Evolutionary conservation across 768 basidiomycete genomes (phyloP).

Genomic region (Xerocomellus amylosporus): DNA sequence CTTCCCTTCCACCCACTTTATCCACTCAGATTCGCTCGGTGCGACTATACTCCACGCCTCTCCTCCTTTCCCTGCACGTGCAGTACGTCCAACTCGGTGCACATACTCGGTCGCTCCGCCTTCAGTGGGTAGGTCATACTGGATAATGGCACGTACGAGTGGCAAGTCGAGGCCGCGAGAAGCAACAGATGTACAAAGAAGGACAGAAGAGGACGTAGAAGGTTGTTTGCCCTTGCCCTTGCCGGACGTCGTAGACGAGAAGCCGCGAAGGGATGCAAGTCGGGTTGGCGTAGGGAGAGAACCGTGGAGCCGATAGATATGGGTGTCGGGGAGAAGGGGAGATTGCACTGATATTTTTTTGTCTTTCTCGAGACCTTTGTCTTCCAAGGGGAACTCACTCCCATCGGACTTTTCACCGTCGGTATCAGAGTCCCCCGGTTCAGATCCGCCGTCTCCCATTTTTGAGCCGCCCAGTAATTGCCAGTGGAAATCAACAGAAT

Average conservation of each 20-base stretch:
- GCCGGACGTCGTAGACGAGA: constrained; percentile 48
- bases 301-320: constrained; percentile 89
- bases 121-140: constrained; percentile 97
- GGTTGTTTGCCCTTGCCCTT: constrained; percentile 33
- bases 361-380: constrained; percentile 26
- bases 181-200: constrained; percentile 95
- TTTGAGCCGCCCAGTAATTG: constrained; percentile 66
- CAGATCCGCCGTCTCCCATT: constrained; percentile 50
- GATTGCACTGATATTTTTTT: constrained; percentile 59
- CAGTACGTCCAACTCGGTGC: constrained; percentile 95
- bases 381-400: constrained; percentile 24
- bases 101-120: constrained; percentile 95
- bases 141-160: constrained; percentile 89
- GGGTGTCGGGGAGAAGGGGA: constrained; percentile 74
- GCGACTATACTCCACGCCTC: constrained; percentile 93
- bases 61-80: constrained; percentile 92
- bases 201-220: constrained; percentile 55
- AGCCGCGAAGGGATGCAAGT: constrained; percentile 77
- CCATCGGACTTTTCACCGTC: constrained; percentile 27
- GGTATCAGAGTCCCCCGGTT: constrained; percentile 22
- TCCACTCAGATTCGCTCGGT: constrained; percentile 87
- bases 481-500: constrained; percentile 98
- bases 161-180: constrained; percentile 97
- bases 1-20: constrained; percentile 81
- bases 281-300: constrained; percentile 82